phyloP scores from a whole-genome alignment of 208 protist species.

The Acanthamoeba culbertsoni region DNA sequence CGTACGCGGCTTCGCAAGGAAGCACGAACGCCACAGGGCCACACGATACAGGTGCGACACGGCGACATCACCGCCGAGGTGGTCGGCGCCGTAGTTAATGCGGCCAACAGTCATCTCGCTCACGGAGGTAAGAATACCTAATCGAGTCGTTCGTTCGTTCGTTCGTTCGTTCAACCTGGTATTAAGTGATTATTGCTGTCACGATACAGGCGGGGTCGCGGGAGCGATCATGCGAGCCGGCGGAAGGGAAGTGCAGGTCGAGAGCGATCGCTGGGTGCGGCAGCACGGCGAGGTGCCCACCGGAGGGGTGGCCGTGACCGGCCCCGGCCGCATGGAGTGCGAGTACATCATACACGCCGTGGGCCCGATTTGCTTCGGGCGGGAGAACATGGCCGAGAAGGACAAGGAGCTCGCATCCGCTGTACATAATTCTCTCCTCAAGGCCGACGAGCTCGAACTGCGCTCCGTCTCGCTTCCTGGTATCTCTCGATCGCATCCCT shows the following conservation, averaged over 20 bases:
- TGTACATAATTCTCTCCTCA: not conserved
- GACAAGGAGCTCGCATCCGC: slow-evolving; percentile 5
- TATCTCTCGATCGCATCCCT: not conserved
- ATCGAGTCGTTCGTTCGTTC: not conserved
- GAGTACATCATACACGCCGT: slow-evolving; percentile 60
- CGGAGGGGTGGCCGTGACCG: slow-evolving; percentile 12
- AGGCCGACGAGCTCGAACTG: slow-evolving; percentile 45
- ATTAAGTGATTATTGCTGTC: not conserved
- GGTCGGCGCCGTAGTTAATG: slow-evolving; percentile 48
- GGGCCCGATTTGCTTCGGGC: slow-evolving; percentile 37
- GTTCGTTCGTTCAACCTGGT: not conserved
- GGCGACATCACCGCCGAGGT: slow-evolving; percentile 56
- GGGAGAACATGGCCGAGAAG: slow-evolving; percentile 52
- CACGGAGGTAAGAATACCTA: not conserved
- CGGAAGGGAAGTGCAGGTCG: slow-evolving; percentile 25
- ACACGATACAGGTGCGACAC: slow-evolving; percentile 47
- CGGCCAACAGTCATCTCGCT: slow-evolving; percentile 53
- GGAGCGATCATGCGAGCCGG: slow-evolving; percentile 39
- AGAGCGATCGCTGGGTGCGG: slow-evolving; percentile 55
- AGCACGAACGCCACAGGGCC: not conserved
- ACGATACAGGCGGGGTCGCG: slow-evolving; percentile 16
- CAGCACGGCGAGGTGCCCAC: slow-evolving; percentile 30
- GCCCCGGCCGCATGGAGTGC: slow-evolving; percentile 37
- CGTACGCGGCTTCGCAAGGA: not conserved
- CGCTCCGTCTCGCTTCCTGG: slow-evolving; percentile 34